A percentile compares a stretch with the other conserved stretches of the same genome.
phyloP scores from a whole-genome alignment of 2,329 filamentous ascomycete species.

The Aspergillus sp. region DNA sequence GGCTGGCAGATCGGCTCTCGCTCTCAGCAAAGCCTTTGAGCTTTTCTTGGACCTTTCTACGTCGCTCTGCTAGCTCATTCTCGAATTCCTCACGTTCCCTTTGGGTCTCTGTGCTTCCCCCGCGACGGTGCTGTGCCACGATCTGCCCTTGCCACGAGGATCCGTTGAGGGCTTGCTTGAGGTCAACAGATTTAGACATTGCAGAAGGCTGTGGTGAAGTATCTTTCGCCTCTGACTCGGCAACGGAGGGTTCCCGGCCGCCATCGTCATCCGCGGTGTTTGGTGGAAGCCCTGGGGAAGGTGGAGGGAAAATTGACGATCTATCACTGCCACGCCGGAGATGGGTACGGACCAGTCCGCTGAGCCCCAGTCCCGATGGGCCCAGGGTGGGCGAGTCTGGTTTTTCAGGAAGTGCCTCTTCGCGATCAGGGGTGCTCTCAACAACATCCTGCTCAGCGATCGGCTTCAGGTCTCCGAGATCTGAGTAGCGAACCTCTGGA shows the following conservation, averaged over 20 bases:
- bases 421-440: slow-evolving; percentile 9
- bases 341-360: slow-evolving; percentile 79
- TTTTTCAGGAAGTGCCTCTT: slow-evolving; percentile 21
- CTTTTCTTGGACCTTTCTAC: slow-evolving; percentile 48
- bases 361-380: slow-evolving; percentile 62
- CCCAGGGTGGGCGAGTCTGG: slow-evolving; percentile 78
- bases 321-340: slow-evolving; percentile 75
- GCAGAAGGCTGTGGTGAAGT: neutral
- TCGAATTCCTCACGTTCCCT: slow-evolving; percentile 48
- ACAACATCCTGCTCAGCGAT: slow-evolving; percentile 33
- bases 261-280: slow-evolving; percentile 27
- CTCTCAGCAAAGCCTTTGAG: slow-evolving; percentile 42
- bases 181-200: slow-evolving; percentile 1
- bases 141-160: slow-evolving; percentile 51
- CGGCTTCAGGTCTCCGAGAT: slow-evolving; percentile 39
- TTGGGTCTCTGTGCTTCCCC: slow-evolving; percentile 48
- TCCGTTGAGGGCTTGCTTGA: slow-evolving; percentile 11
- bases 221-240: slow-evolving; percentile 1
- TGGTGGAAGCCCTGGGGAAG: slow-evolving; percentile 36
- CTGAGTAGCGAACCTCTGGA: slow-evolving; percentile 36
- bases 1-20: slow-evolving; percentile 44
- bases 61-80: slow-evolving; percentile 47
- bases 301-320: slow-evolving; percentile 71
- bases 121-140: slow-evolving; percentile 38
- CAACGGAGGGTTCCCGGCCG: neutral